Percentiles rank a stretch among this genome's conserved stretches.
Conservation (phyloP, 2,329 filamentous ascomycete species). For the Penicillium polonicum region DNA sequence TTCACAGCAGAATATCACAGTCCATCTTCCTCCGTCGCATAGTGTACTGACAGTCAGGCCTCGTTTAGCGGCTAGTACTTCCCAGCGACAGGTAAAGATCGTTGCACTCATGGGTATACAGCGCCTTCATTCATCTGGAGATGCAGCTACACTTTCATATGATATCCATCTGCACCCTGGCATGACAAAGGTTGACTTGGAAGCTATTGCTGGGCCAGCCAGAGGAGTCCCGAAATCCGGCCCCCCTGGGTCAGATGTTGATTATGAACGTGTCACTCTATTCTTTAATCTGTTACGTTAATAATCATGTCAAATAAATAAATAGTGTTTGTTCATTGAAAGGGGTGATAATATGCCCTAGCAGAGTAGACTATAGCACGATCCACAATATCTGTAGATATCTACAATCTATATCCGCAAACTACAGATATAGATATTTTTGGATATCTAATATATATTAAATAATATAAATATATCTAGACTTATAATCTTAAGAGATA, state of each 20-base stretch:
- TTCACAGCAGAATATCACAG: slow-evolving; percentile 69
- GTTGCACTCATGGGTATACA: slow-evolving; percentile 71
- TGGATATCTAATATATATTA: not conserved
- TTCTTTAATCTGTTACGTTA: slow-evolving; percentile 66
- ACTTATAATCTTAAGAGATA: too few species aligned
- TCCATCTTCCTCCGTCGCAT: slow-evolving; percentile 67
- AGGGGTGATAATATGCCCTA: not conserved
- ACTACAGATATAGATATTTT: too few species aligned
- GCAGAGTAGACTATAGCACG: not conserved
- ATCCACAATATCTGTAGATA: too few species aligned
- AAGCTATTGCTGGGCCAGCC: slow-evolving; percentile 70
- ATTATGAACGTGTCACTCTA: slow-evolving; percentile 69
- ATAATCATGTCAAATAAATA: slow-evolving; percentile 32
- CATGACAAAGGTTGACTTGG: slow-evolving; percentile 74
- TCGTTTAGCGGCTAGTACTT: slow-evolving; percentile 61
- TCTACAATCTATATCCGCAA: too few species aligned
- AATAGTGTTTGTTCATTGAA: slow-evolving; percentile 5
- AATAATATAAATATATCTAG: too few species aligned
- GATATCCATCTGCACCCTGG: slow-evolving; percentile 70
- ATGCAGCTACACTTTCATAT: slow-evolving; percentile 65
- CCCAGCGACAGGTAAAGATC: slow-evolving; percentile 70
- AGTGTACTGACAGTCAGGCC: slow-evolving; percentile 71
- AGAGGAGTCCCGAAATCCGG: slow-evolving; percentile 55
- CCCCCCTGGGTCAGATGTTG: slow-evolving; percentile 64
- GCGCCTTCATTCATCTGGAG: slow-evolving; percentile 52